Base-by-base conservation (phyloP, 192 early-diverging fungal genomes). In the Tieghemiomyces parasiticus region DNA sequence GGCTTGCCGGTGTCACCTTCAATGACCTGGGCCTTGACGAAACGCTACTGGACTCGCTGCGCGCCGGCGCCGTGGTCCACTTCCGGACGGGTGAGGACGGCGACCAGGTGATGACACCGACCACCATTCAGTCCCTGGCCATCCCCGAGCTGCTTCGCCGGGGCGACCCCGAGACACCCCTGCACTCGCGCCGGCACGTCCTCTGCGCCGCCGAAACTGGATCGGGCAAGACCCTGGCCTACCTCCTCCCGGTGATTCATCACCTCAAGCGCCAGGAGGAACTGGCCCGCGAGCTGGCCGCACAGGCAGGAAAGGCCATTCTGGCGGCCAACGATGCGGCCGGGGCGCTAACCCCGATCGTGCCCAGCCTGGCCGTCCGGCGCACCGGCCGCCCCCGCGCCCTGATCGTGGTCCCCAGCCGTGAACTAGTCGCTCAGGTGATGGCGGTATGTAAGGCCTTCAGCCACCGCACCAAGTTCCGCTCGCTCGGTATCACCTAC, bases 141-240 rank as follows among this genome's bases (percentile, higher is more conserved):
- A 91, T 93, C 48, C 89, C 88, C 19, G 77, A 85, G 50, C 66
- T 86, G 19, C 67, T 90, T 4, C 31, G 30, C 34, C 54, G 54
- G 4, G 54, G 54, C 9, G 54, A 29, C 20, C 54, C 54, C 13
- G 33, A 34, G 31, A 26, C 28, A 28, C 25, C 14, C 2, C 25
- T 14, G 22, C 19, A 20, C 24, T 61, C 62, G 22, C 47, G 51
- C 50, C 55, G 69, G 48, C 76, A 80, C 60, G 75, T 89, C 46
- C 73, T 93, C 25, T 72, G 84, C 60, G 88, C 89, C 4, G 91
- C 89, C 1, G 91, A 94, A 68, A 94, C 91, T 0, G 95, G 95
- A 30, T 82, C 84, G 1, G 92, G 92, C 8, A 98, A 98, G 69
- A 95, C 94, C 0, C 64, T 90, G 12, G 90, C 92, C 0, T 97